Base-by-base conservation (phyloP, 139 green algal genomes). In the Chlamydomonas schloesseri region DNA sequence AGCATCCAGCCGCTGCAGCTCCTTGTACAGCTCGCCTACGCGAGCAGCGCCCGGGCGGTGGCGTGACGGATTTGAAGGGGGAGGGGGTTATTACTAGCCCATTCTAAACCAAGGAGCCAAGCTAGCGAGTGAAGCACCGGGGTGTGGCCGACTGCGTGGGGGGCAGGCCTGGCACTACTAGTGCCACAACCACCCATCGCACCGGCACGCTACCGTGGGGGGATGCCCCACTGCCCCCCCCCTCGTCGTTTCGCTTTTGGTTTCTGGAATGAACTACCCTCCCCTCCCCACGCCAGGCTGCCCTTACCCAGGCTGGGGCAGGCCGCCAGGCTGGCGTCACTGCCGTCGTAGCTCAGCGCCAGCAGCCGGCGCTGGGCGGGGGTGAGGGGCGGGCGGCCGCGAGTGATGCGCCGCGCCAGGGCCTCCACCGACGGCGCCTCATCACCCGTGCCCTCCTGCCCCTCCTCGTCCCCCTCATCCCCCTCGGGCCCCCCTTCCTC, bases 351-450 rank as follows among this genome's bases (percentile, higher is more conserved):
- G 23, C 36, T 47, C 37, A 83, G 58, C 21, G 24, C 28, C 62
- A 83, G 36, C 76, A 83, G 76, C 60, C 60, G 76, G 60, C 21
- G 26, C 60, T 83, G 76, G 3, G 76, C 15, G 24, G 76, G 36
- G 26, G 26, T 31, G 60, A 72, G 10, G 26, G 37, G 31, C 2
- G 60, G 60, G 9, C 26, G 60, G 9, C 26, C 5, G 29, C 24
- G 2, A 0, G 9, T 9, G 6, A 83, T 73, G 36, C 11, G 33
- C 2, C 1, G 24, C 9, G 60, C 60, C 60, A 83, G 60, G 5
- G 76, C 60, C 60, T 73, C 60, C 37, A 73, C 76, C 4, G 53
- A 42, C 31, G 55, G 75, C 9, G 76, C 60, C 14, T 18, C 55
- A 6, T 62, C 34, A 0, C 34, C 55, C 1, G 42, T n/a, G n/a